A percentile compares a stretch with the other conserved stretches of the same genome.
phyloP scores from a whole-genome alignment of 75 land plant genomes.

The Cryptomeria japonica region DNA sequence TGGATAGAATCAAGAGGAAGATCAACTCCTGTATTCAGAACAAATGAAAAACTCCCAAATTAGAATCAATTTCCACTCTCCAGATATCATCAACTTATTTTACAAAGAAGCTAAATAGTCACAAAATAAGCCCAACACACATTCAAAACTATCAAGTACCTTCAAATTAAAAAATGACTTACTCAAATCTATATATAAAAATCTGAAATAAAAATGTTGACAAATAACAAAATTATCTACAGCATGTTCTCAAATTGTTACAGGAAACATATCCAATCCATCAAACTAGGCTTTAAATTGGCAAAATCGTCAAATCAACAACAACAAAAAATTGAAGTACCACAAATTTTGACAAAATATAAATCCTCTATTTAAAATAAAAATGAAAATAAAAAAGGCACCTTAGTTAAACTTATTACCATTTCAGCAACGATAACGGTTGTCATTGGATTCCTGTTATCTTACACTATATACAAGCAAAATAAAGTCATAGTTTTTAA shows the following conservation, averaged over 20 bases:
- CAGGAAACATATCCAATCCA: background rate
- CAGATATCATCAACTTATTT: background rate
- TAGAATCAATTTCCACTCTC: background rate
- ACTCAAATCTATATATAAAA: background rate
- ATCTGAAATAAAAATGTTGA: background rate
- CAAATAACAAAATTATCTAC: background rate
- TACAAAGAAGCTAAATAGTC: background rate
- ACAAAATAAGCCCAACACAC: background rate
- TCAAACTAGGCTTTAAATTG: background rate
- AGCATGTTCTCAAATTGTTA: background rate
- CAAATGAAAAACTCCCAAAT: background rate
- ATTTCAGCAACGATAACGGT: background rate
- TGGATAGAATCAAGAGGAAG: background rate
- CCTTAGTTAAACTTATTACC: background rate
- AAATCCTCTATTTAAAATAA: too few relatives aligned
- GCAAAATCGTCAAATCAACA: too few relatives aligned
- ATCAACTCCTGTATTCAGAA: background rate
- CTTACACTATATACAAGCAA: too few relatives aligned
- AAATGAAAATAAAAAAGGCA: background rate
- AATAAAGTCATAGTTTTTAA: too few relatives aligned
- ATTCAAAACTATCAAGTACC: background rate
- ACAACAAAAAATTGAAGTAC: too few relatives aligned
- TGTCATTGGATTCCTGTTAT: background rate
- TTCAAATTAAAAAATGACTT: background rate
- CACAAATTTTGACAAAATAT: background rate